Evolutionary conservation across 768 basidiomycete genomes (phyloP), one percentile per base, ranked within the genome.

Genomic region (Candolleomyces efflorescens): DNA sequence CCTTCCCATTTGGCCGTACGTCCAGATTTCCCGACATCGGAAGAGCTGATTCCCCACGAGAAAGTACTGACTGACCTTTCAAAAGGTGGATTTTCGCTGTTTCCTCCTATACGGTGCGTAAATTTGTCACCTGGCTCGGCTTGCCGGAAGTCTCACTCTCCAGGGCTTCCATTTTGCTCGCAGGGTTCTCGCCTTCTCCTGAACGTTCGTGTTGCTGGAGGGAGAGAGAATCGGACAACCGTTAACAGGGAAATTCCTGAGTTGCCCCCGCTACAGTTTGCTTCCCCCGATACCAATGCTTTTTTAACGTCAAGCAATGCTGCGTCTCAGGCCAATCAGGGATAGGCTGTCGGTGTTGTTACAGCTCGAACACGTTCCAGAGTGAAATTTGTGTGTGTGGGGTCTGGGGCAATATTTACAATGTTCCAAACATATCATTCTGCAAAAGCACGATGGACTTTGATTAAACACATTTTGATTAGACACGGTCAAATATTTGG

Each of bases 171-270:
- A 7, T 9, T 13, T 13, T 46, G 13, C n/a, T n/a, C n/a, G n/a
- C n/a, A 53, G 59, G 59, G 59, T 17, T 54, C 53, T 2, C 59
- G 59, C 15, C 26, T 59, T 18, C 54, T 59, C 23, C n/a, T 59
- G 18, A 59, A 59, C n/a, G 41, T 59, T 18, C 53, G 59, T 10
- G 20, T 27, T 18, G 45, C 59, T 20, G 53, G 46, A 5, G 15
- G 36, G 9, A 49, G 55, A 27, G 49, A 41, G 18, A 50, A 46
- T 2, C 44, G 20, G 20, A 6, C 13, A 46, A 46, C 10, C 11
- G 17, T 39, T 17, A 17, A 17, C 38, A 18, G 20, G 7, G 18
- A 18, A 7, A 18, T 46, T 18, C 10, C 10, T 22, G 44, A 7
- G 7, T 7, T 18, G 20, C 44, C 44, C 10, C 10, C n/a, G n/a